Base-by-base conservation (phyloP, 2,329 filamentous ascomycete genomes). In the Aspergillaceae sp. region DNA sequence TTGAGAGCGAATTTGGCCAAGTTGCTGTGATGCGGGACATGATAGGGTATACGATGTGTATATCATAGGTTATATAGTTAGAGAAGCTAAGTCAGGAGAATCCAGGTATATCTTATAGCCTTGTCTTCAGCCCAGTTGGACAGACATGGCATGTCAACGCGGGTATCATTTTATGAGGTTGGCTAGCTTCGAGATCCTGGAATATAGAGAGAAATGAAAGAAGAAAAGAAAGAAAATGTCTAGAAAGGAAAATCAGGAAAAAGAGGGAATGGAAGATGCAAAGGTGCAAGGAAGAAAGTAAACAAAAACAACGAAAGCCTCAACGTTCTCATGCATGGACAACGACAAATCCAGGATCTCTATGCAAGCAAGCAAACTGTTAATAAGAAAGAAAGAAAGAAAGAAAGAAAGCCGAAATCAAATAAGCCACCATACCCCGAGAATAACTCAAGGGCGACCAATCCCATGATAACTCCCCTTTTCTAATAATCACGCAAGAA, bases 1-100 rank as follows among this genome's bases (percentile, higher is more conserved):
- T 45, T 69, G 28, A 49, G 59, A 43, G 46, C 45, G 11, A 66
- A 62, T n/a, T 57, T 60, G 50, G 52, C 45, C 26, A 56, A 51
- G 29, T 50, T 66, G 49, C 48, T 46, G 35, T 43, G 35, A 5
- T 11, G 41, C 26, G 5, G 26, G n/a, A 7, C 36, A 8, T 28
- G 2, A 35, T 35, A 33, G 7, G 4, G 7, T 33, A 33, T 4
- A 33, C 10, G 30, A 10, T 7, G 7, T 33, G 30, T 33, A 33
- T 10, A 33, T 7, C 10, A n/a, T 6, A 35, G 34, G 34, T 11
- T 11, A 36, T 5, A 36, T 36, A 11, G 6, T n/a, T 6, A 10
- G 3, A 35, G 8, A 10, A 11, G 2, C 9, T 35, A n/a, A 36
- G 10, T n/a, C 3, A 11, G 34, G 34, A 36, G n/a, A 2, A n/a